Conservation (phyloP, 78 protist genomes). For the Polysphondylium violaceum region DNA sequence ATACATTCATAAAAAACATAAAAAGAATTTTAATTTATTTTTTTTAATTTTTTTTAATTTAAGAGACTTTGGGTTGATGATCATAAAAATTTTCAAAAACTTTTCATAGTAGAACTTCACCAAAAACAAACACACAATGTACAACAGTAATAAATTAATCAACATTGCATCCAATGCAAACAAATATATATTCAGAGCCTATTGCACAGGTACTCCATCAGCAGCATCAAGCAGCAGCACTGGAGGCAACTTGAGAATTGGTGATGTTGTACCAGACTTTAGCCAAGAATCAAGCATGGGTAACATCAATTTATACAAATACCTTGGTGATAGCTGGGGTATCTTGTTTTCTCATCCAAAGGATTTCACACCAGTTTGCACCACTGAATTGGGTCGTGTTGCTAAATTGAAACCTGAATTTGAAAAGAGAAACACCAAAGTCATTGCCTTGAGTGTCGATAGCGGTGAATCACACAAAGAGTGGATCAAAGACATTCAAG, state of each 20-base stretch:
- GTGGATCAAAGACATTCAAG: slow-evolving; percentile 90
- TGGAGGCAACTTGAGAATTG: slow-evolving; percentile 31
- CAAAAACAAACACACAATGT: no score
- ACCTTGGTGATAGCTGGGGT: slow-evolving; percentile 68
- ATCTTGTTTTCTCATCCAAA: slow-evolving; percentile 92
- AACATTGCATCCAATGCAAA: no score
- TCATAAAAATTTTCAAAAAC: no score
- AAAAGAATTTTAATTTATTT: no score
- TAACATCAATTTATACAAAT: slow-evolving; percentile 68
- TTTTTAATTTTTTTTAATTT: no score
- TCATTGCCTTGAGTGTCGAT: slow-evolving; percentile 83
- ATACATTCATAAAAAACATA: no score
- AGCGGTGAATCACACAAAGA: slow-evolving; percentile 60
- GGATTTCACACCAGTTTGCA: slow-evolving; percentile 89
- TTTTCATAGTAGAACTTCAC: no score
- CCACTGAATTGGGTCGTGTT: slow-evolving; percentile 92
- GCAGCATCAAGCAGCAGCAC: background rate
- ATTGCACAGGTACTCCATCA: slow-evolving; percentile 1
- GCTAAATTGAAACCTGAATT: slow-evolving; percentile 82
- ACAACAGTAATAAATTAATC: no score
- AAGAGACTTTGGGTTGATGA: no score
- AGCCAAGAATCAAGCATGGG: slow-evolving; percentile 78
- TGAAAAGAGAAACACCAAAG: slow-evolving; percentile 81
- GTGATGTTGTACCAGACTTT: slow-evolving; percentile 80
- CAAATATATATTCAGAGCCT: background rate